Percentiles rank a stretch among this genome's conserved stretches.
Evolutionary conservation across 108 stramenopile species (phyloP).

Genomic region (Fragilaria crotonensis): DNA sequence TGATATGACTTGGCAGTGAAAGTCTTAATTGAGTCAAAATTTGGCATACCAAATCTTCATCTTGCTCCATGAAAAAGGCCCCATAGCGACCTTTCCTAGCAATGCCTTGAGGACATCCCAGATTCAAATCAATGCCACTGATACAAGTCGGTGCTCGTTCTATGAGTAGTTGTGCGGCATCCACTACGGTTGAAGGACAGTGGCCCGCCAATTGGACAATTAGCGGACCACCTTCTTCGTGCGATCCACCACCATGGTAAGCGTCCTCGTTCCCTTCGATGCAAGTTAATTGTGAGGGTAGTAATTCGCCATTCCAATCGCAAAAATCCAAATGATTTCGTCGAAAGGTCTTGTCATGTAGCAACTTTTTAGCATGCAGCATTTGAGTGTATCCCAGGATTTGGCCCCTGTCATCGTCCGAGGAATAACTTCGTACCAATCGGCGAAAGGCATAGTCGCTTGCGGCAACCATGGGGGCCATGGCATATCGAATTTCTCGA

Average conservation of each 20-base stretch:
- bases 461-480: constrained; percentile 83
- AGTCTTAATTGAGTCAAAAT: constrained; percentile 45
- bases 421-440: constrained; percentile 79
- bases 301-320: constrained; percentile 9
- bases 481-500: constrained; percentile 14
- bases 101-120: constrained; percentile 95
- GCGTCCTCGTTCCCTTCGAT: constrained; percentile 2
- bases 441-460: constrained; percentile 80
- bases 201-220: constrained; percentile 93
- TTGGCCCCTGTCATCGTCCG: no score
- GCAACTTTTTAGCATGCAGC: constrained; percentile 78
- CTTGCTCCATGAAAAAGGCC: constrained; percentile 92
- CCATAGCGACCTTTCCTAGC: constrained; percentile 92
- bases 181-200: constrained; percentile 63
- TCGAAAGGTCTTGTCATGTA: constrained; percentile 43
- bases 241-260: no score
- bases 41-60: constrained; percentile 32
- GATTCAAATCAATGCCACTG: constrained; percentile 88
- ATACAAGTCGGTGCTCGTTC: constrained; percentile 18
- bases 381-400: constrained; percentile 96
- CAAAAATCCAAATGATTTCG: constrained; percentile 65
- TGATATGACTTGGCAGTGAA: constrained; percentile 40
- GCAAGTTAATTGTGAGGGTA: constrained; percentile 15
- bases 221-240: constrained; percentile 32
- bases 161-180: constrained; percentile 68